Base-by-base conservation (phyloP, 2,329 filamentous ascomycete species). In the Neopestalotiopsis rosae region DNA sequence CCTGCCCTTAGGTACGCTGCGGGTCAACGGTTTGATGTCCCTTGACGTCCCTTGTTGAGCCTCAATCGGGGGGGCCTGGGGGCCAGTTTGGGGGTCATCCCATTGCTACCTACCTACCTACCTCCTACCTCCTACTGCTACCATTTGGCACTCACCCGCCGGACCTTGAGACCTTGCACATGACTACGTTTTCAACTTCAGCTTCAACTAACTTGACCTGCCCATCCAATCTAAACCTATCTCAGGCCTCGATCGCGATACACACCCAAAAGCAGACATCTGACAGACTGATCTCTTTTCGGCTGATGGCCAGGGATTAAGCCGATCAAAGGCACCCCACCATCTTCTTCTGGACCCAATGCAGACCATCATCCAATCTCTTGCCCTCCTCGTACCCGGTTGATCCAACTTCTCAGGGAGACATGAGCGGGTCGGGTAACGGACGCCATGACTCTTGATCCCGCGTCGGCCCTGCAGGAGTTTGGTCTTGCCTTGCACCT, bases 1-100 rank as follows among this genome's bases (percentile, higher is more conserved):
- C 61, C 61, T 7, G 32, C 62, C n/a, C 61, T 34, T 24, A n/a
- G 28, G 17, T 24, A 34, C 24, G 12, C n/a, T 38, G 32, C 17
- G 52, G 32, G 45, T 17, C 42, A 57, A 56, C 40, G 14, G 63
- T 56, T 57, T 66, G 20, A 34, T 66, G 28, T 66, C 42, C 42
- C 24, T 28, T 28, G 24, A 28, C 24, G 24, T 28, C 24, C 24
- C 24, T 24, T 34, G 61, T 52, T 56, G 62, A 65, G 62, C 62
- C 63, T 66, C 63, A 66, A 38, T 38, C 34, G 34, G 10, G 34
- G 34, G 34, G 5, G 2, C 24, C 40, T 28, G 10, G 34, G 34
- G 34, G 34, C 34, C 24, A 28, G 24, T 28, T 28, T 28, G 24
- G 24, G 24, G 24, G 24, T 28, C 34, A 38, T 38, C 34, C 34